Conservation (phyloP, 2,329 filamentous ascomycete genomes). For the Alternaria postmessia region DNA sequence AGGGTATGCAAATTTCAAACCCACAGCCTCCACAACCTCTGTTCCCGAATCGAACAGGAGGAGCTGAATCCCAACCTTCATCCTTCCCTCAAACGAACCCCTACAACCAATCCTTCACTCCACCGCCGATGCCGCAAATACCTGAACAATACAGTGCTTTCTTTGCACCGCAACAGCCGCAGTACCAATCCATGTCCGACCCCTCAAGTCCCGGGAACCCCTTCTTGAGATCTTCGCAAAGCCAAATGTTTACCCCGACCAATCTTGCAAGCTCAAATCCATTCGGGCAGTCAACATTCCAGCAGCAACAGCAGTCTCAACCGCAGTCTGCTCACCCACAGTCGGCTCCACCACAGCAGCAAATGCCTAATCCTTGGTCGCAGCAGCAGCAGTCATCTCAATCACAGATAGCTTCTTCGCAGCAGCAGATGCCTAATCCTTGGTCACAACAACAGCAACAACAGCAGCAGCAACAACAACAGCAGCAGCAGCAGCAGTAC, state of each 20-base stretch:
- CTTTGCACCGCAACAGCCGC: slow-evolving; percentile 40
- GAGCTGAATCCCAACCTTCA: slow-evolving; percentile 53
- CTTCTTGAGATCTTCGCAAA: slow-evolving; percentile 54
- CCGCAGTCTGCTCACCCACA: slow-evolving; percentile 26
- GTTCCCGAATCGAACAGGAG: slow-evolving; percentile 80
- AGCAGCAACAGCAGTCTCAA: slow-evolving; percentile 34
- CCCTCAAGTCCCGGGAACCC: slow-evolving; percentile 52
- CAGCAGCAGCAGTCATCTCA: slow-evolving; percentile 26
- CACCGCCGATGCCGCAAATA: slow-evolving; percentile 53
- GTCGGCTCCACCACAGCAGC: slow-evolving; percentile 19
- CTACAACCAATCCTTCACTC: slow-evolving; percentile 52
- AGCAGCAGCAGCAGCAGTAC: slow-evolving; percentile 8
- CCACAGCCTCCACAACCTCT: slow-evolving; percentile 49
- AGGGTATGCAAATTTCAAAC: slow-evolving; percentile 72
- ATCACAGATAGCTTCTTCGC: slow-evolving; percentile 18
- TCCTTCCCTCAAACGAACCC: slow-evolving; percentile 51
- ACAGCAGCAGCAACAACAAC: slow-evolving; percentile 18
- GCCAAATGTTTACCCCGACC: slow-evolving; percentile 53
- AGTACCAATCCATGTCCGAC: slow-evolving; percentile 51
- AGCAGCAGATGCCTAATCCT: slow-evolving; percentile 35
- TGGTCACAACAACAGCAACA: slow-evolving; percentile 29
- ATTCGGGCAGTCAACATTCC: slow-evolving; percentile 44
- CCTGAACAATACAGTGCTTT: slow-evolving; percentile 49
- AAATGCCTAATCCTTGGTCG: slow-evolving; percentile 36
- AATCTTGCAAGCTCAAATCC: slow-evolving; percentile 46